Evolutionary conservation across 176 grass and related monocot species (phyloP).

Genomic region (Phoenix dactylifera): DNA sequence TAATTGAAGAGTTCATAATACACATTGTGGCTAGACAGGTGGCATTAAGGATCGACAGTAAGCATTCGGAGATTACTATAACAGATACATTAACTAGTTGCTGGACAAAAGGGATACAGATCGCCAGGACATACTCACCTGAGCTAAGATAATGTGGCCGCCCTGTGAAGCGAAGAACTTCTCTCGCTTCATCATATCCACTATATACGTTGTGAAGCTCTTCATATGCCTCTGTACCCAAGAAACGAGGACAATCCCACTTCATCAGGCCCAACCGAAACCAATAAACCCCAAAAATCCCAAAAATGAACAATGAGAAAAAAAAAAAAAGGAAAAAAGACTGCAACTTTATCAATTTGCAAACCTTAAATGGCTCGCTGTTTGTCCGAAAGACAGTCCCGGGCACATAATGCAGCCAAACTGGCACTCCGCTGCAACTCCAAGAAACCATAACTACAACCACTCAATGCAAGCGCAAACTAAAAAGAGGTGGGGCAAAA

Average conservation of each 20-base stretch:
- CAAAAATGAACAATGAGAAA: not conserved
- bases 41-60: no score
- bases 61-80: no score
- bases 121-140: constrained; percentile 22
- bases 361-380: constrained; percentile 79
- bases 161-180: constrained; percentile 77
- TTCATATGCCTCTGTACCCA: constrained; percentile 63
- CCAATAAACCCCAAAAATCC: not conserved
- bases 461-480: no score
- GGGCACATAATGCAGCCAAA: constrained; percentile 86
- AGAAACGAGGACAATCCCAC: not conserved
- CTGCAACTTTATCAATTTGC: not conserved
- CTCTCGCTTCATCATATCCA: constrained; percentile 93
- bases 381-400: constrained; percentile 76
- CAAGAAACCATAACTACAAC: not conserved
- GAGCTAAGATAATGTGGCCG: constrained; percentile 88
- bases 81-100: no score
- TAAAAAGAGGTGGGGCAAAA: no score
- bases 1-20: no score
- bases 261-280: no score
- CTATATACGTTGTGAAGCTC: constrained; percentile 68
- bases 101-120: no score
- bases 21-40: no score
- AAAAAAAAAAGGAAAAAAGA: not conserved
- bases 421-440: constrained; percentile 67